These are phyloP conservation scores for Firmiana major DNA, from an alignment of 345 rosid species.

Conservation along the genomic window DNA sequence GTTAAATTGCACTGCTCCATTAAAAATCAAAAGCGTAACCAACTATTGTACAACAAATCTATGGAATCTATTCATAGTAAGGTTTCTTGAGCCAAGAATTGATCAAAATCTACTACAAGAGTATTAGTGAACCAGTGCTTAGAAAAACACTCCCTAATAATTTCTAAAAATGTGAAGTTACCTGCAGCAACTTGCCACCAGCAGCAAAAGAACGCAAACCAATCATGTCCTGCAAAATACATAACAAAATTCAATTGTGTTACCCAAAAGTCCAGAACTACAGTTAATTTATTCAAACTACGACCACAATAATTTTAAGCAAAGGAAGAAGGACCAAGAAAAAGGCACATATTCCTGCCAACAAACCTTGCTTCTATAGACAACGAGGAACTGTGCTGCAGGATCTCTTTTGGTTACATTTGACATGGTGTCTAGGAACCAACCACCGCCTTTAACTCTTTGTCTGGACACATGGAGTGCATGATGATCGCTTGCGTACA, in stretches of 20 bases:
- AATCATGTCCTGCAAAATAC: slow-evolving; percentile 67
- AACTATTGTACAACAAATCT: not conserved
- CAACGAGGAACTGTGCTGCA: slow-evolving; percentile 94
- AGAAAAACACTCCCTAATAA: not conserved
- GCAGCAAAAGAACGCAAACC: slow-evolving; percentile 99
- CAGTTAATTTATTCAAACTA: not conserved
- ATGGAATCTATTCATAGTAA: not conserved
- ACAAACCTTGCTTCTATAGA: slow-evolving; percentile 79
- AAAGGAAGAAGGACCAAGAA: slow-evolving; percentile 8
- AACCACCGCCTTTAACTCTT: slow-evolving; percentile 95
- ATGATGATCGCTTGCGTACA: slow-evolving; percentile 67
- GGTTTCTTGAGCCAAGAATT: not conserved
- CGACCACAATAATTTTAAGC: not conserved
- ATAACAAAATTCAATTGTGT: not conserved
- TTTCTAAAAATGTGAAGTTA: slow-evolving; percentile 21
- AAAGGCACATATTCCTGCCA: not conserved
- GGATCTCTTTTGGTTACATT: slow-evolving; percentile 94
- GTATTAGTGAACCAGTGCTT: not conserved
- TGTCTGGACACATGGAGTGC: slow-evolving; percentile 85
- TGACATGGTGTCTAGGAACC: slow-evolving; percentile 89
- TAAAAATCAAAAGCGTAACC: not conserved
- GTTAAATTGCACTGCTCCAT: not conserved
- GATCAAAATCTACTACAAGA: not conserved
- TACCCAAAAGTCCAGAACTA: not conserved
- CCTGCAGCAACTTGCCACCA: slow-evolving; percentile 99